These are phyloP conservation scores for Clausena lansium DNA, from an alignment of 345 rosid species.

Conservation along the genomic window DNA sequence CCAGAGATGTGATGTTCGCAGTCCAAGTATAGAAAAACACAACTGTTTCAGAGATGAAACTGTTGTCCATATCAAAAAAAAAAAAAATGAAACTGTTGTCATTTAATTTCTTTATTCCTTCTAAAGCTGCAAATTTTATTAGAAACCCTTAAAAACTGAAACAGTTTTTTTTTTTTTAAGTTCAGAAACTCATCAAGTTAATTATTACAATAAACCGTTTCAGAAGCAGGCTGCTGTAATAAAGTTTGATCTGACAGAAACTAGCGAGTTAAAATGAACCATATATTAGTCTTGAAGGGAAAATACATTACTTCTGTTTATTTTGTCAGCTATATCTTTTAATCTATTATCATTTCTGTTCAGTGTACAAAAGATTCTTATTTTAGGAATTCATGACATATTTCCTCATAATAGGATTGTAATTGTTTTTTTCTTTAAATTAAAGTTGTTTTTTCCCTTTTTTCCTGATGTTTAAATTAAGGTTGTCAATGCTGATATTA, in stretches of 20 bases:
- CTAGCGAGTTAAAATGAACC: background rate
- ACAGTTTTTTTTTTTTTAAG: background rate
- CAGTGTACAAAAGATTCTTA: background rate
- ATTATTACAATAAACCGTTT: background rate
- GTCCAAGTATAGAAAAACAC: slow-evolving; percentile 1
- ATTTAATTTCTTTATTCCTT: background rate
- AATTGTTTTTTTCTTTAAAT: no score
- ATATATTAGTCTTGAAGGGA: background rate
- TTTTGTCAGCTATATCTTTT: background rate
- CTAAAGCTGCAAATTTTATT: slow-evolving; percentile 23
- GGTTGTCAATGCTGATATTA: no score
- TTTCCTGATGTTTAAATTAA: no score
- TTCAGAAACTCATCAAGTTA: background rate
- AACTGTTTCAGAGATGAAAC: background rate
- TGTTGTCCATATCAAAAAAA: no score
- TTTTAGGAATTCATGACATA: background rate
- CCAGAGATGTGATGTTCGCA: slow-evolving; percentile 36
- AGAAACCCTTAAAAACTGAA: slow-evolving; percentile 3
- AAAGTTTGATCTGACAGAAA: background rate
- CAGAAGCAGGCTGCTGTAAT: background rate
- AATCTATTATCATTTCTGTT: background rate
- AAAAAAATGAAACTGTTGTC: background rate
- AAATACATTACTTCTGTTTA: background rate
- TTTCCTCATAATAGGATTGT: background rate
- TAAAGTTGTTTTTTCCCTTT: no score